Evolutionary conservation across 2,329 filamentous ascomycete genomes (phyloP), one percentile per base, ranked within the genome.

Genomic region (Ustulina deusta): DNA sequence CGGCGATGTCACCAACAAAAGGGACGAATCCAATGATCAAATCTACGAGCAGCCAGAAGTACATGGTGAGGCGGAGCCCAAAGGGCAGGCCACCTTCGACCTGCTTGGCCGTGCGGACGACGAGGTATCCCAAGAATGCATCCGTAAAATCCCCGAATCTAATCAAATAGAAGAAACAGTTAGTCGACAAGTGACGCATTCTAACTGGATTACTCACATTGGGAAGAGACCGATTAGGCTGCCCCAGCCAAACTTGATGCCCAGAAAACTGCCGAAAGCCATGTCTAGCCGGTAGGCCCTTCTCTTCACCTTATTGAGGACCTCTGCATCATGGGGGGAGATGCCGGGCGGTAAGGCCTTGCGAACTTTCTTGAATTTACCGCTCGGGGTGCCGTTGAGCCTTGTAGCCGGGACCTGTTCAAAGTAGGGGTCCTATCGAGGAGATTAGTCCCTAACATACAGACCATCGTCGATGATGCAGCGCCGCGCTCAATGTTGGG

Each of bases 181-280:
- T 68, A 74, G 65, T 61, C 51, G 11, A 59, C 20, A 9, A 36
- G 17, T 2, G 29, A 20, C 11, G 46, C n/a, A 65, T 15, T 20
- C n/a, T 5, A 9, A 52, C 61, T 51, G 63, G 20, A 71, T 13
- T 63, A 86, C 92, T 85, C 86, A 93, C 87, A 88, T 88, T 73
- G 96, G 96, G 62, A 98, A 80, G 7, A 98, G 78, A 15, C 91
- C 96, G 74, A 98, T 93, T 65, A 97, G 87, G 74, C 91, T 92
- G 59, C 92, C 89, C 93, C 94, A 97, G 62, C 96, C 96, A 77
- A 98, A 94, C 65, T 90, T 88, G 66, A 97, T 86, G 49, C 94
- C 93, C 71, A 91, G 88, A 76, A 93, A 88, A 76, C 88, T 94
- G 83, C 95, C 97, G 6, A 97, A 87, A 63, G 87, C 88, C 84